These are phyloP conservation scores for Elaeagnus macrophylla DNA, from an alignment of 306 rosid genomes.

Conservation along the genomic window DNA sequence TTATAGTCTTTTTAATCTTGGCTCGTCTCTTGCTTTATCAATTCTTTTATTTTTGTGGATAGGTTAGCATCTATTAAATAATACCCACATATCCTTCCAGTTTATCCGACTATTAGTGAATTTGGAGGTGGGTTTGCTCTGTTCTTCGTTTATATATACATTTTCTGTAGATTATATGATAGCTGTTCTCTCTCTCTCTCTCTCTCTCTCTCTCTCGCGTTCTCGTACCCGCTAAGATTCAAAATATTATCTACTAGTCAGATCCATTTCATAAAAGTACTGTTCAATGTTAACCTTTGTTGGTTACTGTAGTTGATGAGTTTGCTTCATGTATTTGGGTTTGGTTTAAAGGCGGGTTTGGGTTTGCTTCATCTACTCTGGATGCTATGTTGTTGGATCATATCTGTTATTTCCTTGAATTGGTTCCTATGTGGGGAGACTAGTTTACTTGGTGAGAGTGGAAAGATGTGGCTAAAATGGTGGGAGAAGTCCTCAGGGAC, in stretches of 20 bases:
- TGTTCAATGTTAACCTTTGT: constrained; percentile 38
- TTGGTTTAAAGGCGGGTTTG: constrained; percentile 71
- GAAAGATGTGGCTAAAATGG: constrained; percentile 53
- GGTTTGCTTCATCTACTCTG: constrained; percentile 74
- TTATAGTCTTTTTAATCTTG: constrained; percentile 26
- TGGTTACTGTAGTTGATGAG: constrained; percentile 70
- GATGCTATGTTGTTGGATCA: constrained; percentile 64
- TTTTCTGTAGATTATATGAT: constrained; percentile 55
- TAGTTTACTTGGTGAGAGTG: constrained; percentile 47
- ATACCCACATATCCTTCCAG: constrained; percentile 19
- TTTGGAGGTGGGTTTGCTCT: constrained; percentile 27
- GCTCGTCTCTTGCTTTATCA: constrained; percentile 32
- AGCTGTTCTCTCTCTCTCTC: constrained; percentile 25
- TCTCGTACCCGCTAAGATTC: constrained; percentile 24
- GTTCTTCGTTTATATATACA: constrained; percentile 27
- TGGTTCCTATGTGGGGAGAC: constrained; percentile 53
- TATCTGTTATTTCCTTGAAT: constrained; percentile 58
- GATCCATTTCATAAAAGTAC: constrained; percentile 36
- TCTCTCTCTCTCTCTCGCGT: constrained; percentile 7
- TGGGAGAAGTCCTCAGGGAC: constrained; percentile 55
- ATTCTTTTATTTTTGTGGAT: constrained; percentile 51
- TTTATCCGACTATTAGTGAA: constrained; percentile 20
- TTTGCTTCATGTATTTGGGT: constrained; percentile 69
- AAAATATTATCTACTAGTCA: constrained; percentile 20
- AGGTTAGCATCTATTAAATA: constrained; percentile 63